Conservation (phyloP, 1,284 basidiomycete genomes). For the Phellinidium pouzarii region DNA sequence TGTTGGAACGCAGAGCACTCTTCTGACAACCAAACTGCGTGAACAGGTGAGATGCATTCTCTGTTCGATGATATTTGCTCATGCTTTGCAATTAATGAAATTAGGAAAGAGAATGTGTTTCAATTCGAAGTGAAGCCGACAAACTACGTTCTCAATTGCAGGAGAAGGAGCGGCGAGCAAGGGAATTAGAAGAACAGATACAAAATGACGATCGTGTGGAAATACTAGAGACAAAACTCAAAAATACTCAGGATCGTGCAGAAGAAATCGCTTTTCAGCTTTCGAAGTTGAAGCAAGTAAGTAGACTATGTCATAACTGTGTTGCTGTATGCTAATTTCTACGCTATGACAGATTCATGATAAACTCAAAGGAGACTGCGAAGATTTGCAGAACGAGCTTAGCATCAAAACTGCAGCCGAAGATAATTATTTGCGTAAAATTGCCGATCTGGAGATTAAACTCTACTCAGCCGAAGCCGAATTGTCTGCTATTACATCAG, state of each 20-base stretch:
- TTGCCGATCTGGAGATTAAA: conserved; percentile 38
- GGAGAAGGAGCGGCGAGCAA: conserved; percentile 47
- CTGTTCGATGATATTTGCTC: neutral
- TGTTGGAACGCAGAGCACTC: conserved; percentile 1
- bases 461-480: conserved; percentile 36
- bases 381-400: conserved; percentile 43
- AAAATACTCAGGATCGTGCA: conserved; percentile 70
- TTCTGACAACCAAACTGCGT: conserved; percentile 23
- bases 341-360: conserved; percentile 41
- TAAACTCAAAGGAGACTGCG: conserved; percentile 53
- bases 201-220: conserved; percentile 75
- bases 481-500: conserved; percentile 37
- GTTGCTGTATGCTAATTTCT: conserved; percentile 12
- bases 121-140: conserved; percentile 44
- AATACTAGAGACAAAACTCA: conserved; percentile 59
- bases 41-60: conserved; percentile 45
- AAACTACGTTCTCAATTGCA: conserved; percentile 50
- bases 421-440: conserved; percentile 39
- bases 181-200: conserved; percentile 72
- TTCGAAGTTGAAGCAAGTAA: conserved; percentile 68
- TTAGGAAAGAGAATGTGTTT: conserved; percentile 68
- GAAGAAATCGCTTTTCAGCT: conserved; percentile 77
- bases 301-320: conserved; percentile 14
- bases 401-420: conserved; percentile 35
- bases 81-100: neutral